Base-by-base conservation (phyloP, 1,139 yeast genomes). In the Casaregolazyma suthepensis region DNA sequence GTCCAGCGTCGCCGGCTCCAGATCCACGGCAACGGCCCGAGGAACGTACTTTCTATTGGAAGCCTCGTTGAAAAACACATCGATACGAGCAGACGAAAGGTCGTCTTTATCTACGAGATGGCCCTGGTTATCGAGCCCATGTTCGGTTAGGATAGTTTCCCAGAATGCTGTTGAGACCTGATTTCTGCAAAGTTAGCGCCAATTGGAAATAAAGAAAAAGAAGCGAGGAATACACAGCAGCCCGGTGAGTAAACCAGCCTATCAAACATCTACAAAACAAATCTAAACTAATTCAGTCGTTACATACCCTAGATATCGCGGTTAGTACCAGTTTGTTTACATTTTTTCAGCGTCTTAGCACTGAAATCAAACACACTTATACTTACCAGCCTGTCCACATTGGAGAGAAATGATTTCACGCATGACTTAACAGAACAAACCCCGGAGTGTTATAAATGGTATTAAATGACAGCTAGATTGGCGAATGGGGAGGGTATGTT, bases 161-260 rank as follows among this genome's bases (percentile, higher is more conserved):
- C 87, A 82, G 67, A 82, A 82, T 53, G 86, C 85, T 52, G 85
- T 78, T 61, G 85, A 82, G 59, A 82, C 82, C 71, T 82, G 87
- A 77, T 82, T 82, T 71, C 85, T 83, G 45, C 29, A 45, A 19
- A 18, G 56, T 51, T 50, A 52, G 54, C 22, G 17, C 19, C 26
- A 31, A 22, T 43, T 10, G 19, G 4, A 17, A 17, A 19, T 4
- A 37, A 45, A 35, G n/a, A 26, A 5, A 7, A 43, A 15, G 43
- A 43, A n/a, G 23, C 35, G 47, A 12, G 23, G 17, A n/a, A 35
- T 35, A 9, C 5, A 10, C 6, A 13, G 5, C 13, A 12, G 40
- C 17, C 17, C 4, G 2, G 5, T 15, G 40, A 26, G 10, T 26
- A 2, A 18, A n/a, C n/a, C 6, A n/a, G 12, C 18, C 18, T 10